These are phyloP conservation scores for Calocera viscosa DNA, from an alignment of 768 basidiomycete species.

Conservation along the genomic window DNA sequence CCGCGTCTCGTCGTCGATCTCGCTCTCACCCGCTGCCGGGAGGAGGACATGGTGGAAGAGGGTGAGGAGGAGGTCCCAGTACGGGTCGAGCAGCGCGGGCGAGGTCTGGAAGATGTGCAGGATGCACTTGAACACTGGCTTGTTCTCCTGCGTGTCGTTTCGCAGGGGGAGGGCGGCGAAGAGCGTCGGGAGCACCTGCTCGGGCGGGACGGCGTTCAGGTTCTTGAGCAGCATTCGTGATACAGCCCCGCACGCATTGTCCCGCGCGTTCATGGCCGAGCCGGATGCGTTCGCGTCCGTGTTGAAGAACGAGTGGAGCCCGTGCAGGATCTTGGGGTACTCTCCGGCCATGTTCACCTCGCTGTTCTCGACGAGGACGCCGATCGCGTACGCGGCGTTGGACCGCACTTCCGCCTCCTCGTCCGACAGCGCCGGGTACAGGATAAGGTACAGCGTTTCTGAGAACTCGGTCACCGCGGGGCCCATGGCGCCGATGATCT, in stretches of 20 bases:
- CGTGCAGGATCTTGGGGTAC: conserved; percentile 62
- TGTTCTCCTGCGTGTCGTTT: conserved; percentile 82
- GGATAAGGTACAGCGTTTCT: conserved; percentile 64
- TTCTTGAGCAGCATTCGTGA: conserved; percentile 77
- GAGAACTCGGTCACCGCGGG: conserved; percentile 73
- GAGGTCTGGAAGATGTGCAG: conserved; percentile 77
- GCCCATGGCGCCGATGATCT: conserved; percentile 90
- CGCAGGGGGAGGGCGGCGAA: conserved; percentile 71
- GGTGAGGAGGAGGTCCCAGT: conserved; percentile 64
- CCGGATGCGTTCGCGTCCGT: conserved; percentile 50
- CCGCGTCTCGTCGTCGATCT: conserved; percentile 68
- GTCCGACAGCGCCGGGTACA: conserved; percentile 72
- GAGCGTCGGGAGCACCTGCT: conserved; percentile 79
- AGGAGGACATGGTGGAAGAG: conserved; percentile 77
- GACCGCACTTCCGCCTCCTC: conserved; percentile 85
- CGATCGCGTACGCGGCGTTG: conserved; percentile 90
- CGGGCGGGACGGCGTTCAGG: conserved; percentile 64
- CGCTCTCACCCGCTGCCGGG: conserved; percentile 49
- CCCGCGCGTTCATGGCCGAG: conserved; percentile 68
- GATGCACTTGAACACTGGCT: conserved; percentile 75
- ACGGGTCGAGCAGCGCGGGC: conserved; percentile 53
- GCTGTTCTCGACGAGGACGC: conserved; percentile 81
- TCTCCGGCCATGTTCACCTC: conserved; percentile 68
- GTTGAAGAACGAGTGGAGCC: conserved; percentile 70
- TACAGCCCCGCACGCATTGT: conserved; percentile 94